Evolutionary conservation across 2,329 filamentous ascomycete genomes (phyloP).

Genomic region (Diaporthe velutina): DNA sequence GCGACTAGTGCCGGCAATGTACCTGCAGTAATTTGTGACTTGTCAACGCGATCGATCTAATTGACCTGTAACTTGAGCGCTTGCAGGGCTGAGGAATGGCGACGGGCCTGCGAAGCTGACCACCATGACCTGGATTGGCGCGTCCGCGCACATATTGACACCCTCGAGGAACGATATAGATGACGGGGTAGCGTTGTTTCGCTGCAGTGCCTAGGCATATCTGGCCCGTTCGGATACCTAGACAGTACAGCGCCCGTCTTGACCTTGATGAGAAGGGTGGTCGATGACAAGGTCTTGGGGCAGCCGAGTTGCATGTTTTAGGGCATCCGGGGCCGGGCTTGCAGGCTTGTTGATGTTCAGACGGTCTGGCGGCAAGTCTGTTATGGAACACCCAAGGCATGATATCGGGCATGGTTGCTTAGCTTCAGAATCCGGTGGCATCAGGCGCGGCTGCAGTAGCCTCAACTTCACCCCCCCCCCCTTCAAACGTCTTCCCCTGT

Average conservation of each 20-base stretch:
- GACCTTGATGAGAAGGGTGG: neutral
- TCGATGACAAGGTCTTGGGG: neutral
- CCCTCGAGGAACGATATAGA: constrained; percentile 13
- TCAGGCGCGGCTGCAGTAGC: constrained; percentile 30
- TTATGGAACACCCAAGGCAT: constrained; percentile 32
- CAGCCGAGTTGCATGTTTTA: constrained; percentile 14
- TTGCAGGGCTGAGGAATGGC: constrained; percentile 20
- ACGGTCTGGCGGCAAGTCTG: constrained; percentile 27
- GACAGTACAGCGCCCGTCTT: neutral
- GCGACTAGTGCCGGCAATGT: constrained; percentile 21
- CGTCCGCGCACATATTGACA: constrained; percentile 13
- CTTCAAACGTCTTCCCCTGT: neutral
- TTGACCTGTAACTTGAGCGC: neutral
- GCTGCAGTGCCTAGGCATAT: neutral
- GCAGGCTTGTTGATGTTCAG: constrained; percentile 13
- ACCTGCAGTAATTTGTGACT: constrained; percentile 28
- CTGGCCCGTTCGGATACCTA: neutral
- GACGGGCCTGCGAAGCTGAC: neutral
- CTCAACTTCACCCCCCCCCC: constrained; percentile 20
- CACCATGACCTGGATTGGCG: neutral
- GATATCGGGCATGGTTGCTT: constrained; percentile 29
- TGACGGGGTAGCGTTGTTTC: constrained; percentile 3
- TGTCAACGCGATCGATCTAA: constrained; percentile 27
- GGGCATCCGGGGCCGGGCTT: constrained; percentile 18
- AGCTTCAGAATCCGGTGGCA: constrained; percentile 30